Evolutionary conservation across 768 basidiomycete genomes (phyloP).

Genomic region (Leccinum longicurvipes): DNA sequence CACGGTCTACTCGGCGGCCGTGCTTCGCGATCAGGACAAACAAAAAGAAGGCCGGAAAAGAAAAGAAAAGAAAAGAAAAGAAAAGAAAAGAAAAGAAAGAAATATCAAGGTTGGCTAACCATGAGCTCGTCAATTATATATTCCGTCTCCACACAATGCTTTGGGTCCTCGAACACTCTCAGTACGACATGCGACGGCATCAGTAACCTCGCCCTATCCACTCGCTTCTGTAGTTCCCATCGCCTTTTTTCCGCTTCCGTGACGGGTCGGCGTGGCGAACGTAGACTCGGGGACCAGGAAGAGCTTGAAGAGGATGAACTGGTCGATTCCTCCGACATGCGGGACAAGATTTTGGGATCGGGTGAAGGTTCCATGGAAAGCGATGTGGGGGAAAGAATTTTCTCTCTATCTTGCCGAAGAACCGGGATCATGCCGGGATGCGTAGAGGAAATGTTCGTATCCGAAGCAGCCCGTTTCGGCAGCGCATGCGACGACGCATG

Average conservation of each 20-base stretch:
- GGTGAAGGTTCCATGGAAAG: slow-evolving; percentile 11
- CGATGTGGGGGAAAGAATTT: slow-evolving; percentile 13
- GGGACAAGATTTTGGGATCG: slow-evolving; percentile 5
- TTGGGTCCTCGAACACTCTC: slow-evolving; percentile 64
- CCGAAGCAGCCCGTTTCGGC: slow-evolving; percentile 20
- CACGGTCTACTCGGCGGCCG: neutral
- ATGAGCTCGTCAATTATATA: slow-evolving; percentile 34
- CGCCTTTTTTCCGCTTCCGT: slow-evolving; percentile 56
- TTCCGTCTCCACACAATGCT: slow-evolving; percentile 64
- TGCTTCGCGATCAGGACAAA: neutral
- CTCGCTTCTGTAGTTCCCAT: slow-evolving; percentile 56
- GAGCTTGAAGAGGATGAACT: slow-evolving; percentile 23
- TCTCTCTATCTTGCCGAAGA: slow-evolving; percentile 12
- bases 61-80: neutral
- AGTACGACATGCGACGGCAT: slow-evolving; percentile 57
- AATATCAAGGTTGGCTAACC: neutral
- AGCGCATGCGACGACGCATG: neutral
- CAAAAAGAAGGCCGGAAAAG: neutral
- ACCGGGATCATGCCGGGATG: slow-evolving; percentile 9
- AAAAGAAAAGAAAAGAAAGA: neutral
- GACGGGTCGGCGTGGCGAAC: slow-evolving; percentile 24
- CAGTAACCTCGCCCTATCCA: slow-evolving; percentile 57
- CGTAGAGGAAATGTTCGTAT: slow-evolving; percentile 13
- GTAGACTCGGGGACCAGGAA: slow-evolving; percentile 17
- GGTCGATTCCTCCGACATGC: slow-evolving; percentile 26